A percentile compares a stretch with the other conserved stretches of the same genome.
Evolutionary conservation across 2,329 filamentous ascomycete genomes (phyloP).

Genomic region (Colletotrichum plurivorum): DNA sequence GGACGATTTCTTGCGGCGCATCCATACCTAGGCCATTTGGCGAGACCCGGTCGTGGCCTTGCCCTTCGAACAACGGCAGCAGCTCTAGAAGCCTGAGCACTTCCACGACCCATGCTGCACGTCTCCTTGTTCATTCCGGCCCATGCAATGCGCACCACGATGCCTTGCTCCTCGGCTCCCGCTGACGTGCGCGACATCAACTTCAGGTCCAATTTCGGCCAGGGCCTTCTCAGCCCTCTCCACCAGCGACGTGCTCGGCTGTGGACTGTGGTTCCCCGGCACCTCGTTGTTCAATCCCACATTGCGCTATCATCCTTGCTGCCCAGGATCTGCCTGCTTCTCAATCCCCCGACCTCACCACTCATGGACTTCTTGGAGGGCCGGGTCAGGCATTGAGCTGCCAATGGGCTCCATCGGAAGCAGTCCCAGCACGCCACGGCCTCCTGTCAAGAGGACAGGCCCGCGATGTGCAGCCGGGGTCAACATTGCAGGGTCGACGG

Average conservation of each 20-base stretch:
- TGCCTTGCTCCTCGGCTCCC: constrained; percentile 26
- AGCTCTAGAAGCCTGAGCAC: constrained; percentile 6
- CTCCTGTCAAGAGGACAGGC: constrained; percentile 30
- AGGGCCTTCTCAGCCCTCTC: constrained; percentile 25
- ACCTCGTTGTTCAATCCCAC: constrained; percentile 34
- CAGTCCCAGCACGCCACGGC: constrained; percentile 22
- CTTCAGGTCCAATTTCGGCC: constrained; percentile 20
- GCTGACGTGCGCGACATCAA: constrained; percentile 25
- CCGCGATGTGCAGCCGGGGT: constrained; percentile 29
- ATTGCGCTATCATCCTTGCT: constrained; percentile 40
- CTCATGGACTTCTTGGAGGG: constrained; percentile 13
- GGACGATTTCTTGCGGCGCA: constrained; percentile 6
- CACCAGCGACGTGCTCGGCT: constrained; percentile 22
- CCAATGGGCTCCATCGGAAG: constrained; percentile 39
- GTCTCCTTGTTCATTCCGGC: constrained; percentile 5
- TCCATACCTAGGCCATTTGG: neutral
- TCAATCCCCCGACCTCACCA: constrained; percentile 5
- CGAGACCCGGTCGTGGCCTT: neutral
- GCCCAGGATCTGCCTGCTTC: constrained; percentile 26
- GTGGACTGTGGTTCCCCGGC: constrained; percentile 31
- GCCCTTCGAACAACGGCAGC: neutral
- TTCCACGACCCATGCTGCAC: constrained; percentile 5
- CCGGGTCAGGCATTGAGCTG: constrained; percentile 1
- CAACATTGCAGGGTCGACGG: constrained; percentile 5
- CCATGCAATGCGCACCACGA: constrained; percentile 9